Base-by-base conservation (phyloP, 768 basidiomycete species). In the Termitomyces titanicus region DNA sequence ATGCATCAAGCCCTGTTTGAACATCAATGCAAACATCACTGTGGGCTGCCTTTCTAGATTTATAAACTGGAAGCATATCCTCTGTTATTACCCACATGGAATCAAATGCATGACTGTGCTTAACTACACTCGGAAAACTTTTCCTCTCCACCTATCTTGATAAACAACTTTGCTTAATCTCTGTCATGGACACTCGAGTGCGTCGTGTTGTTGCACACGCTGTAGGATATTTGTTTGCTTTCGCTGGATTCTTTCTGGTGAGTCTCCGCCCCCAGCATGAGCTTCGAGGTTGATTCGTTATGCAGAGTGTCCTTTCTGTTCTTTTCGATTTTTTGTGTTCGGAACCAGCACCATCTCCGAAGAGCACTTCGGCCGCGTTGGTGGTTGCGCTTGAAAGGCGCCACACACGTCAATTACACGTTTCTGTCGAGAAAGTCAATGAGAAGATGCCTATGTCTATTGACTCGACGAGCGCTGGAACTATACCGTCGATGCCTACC, bases 161-260 rank as follows among this genome's bases (percentile, higher is more conserved):
- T 48, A 47, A 38, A 25, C 39, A 13, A 17, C 3, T 46, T 25
- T 38, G 40, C 51, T 27, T 33, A 33, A 27, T 22, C 12, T 48
- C 51, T 45, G 18, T 31, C 15, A 57, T 61, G 59, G 31, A 55
- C 24, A 34, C 31, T 44, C 49, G 37, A 39, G 47, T 61, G 15
- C 70, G 62, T 24, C 64, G 66, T 18, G 54, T 69, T 3, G 53
- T 68, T 25, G 64, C 70, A n/a, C 67, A 62, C 59, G 58, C 60
- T 27, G 71, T 64, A 18, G 69, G 72, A n/a, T 64, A 69, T 39
- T 47, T 72, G 18, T 70, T 70, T 38, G 72, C 68, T 24, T 59
- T 63, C 9, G 58, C 69, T 33, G 74, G 74, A 2, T 71, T 75
- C 53, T 65, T 63, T 40, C 54, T 76, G 65, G 74, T 74, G 53